These are phyloP conservation scores for Przewalskia tangutica DNA, from an alignment of 257 asterid species.

Conservation along the genomic window DNA sequence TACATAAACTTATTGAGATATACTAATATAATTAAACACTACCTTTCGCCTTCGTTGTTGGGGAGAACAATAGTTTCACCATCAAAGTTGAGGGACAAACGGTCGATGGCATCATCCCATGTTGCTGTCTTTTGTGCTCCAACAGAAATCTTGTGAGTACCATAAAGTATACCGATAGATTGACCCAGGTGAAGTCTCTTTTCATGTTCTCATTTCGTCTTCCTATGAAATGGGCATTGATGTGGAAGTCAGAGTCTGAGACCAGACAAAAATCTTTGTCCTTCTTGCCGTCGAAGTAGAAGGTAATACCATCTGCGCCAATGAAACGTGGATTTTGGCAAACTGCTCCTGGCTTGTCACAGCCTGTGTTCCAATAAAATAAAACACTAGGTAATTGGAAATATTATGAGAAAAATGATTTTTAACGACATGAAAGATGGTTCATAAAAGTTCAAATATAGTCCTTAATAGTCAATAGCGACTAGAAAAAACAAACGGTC, in stretches of 20 bases:
- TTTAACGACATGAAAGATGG: neutral
- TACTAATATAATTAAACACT: neutral
- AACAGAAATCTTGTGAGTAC: constrained; percentile 25
- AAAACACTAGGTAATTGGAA: neutral
- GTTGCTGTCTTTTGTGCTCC: constrained; percentile 39
- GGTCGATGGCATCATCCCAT: constrained; percentile 37
- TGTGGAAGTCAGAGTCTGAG: constrained; percentile 43
- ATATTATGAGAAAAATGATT: constrained; percentile 8
- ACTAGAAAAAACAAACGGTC: too few relatives aligned
- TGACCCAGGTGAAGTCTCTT: constrained; percentile 72
- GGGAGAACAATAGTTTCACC: constrained; percentile 27
- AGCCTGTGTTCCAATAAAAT: constrained; percentile 16
- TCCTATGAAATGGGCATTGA: constrained; percentile 62
- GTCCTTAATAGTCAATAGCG: neutral
- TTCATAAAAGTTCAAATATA: neutral
- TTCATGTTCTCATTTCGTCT: constrained; percentile 23
- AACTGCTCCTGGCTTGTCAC: constrained; percentile 59
- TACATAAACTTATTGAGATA: too few relatives aligned
- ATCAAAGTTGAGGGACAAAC: constrained; percentile 32
- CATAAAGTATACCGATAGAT: constrained; percentile 38
- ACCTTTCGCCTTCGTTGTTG: constrained; percentile 16
- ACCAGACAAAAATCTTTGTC: constrained; percentile 46
- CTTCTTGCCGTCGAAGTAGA: constrained; percentile 63
- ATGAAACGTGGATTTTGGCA: constrained; percentile 69
- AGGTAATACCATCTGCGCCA: constrained; percentile 63